Evolutionary conservation across 2,329 filamentous ascomycete species (phyloP).

Genomic region (Fusarium tuaranense): DNA sequence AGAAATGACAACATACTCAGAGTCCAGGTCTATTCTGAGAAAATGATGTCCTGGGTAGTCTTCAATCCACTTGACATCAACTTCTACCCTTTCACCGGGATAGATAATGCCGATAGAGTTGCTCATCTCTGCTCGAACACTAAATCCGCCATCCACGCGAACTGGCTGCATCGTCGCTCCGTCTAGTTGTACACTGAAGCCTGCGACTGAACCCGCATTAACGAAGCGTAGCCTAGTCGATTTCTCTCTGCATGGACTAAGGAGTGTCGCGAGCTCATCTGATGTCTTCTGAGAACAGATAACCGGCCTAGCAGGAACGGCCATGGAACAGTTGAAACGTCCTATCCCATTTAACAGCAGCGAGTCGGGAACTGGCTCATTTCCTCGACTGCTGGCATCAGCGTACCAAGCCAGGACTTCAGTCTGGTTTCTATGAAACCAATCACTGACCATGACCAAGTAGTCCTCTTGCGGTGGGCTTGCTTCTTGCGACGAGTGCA

Average conservation of each 20-base stretch:
- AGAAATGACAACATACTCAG: neutral
- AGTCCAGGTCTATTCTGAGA: neutral
- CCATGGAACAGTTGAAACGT: conserved; percentile 47
- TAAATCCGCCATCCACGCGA: neutral
- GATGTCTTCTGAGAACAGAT: neutral
- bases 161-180: neutral
- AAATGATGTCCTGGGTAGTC: neutral
- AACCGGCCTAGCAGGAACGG: conserved; percentile 41
- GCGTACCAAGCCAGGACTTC: conserved; percentile 47
- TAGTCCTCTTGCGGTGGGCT: neutral
- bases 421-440: conserved; percentile 49
- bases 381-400: conserved; percentile 50
- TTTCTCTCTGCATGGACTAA: neutral
- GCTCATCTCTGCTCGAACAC: neutral
- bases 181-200: neutral
- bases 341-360: conserved; percentile 52
- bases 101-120: neutral
- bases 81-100: neutral
- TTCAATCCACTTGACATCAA: neutral
- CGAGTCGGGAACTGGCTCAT: conserved; percentile 51
- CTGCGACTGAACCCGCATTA: neutral
- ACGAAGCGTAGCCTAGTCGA: neutral
- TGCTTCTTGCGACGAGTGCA: neutral
- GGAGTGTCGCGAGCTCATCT: neutral
- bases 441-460: conserved; percentile 46